phyloP scores from a whole-genome alignment of 371 early-diverging fungal genomes.

The Circinella minor region DNA sequence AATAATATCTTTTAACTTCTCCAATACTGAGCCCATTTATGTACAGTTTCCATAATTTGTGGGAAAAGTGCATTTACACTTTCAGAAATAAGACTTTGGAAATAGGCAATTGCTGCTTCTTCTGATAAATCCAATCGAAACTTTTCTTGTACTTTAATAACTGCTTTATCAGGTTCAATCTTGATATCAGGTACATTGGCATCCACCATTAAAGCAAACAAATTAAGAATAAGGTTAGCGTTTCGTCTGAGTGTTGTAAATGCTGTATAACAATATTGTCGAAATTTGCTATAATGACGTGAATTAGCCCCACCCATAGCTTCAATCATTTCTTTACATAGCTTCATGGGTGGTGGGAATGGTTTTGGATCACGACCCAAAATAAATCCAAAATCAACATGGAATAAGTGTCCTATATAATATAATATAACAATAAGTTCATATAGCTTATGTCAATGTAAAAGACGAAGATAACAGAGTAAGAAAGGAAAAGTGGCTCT shows the following conservation, averaged over 20 bases:
- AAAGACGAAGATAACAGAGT: neutral
- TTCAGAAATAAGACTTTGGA: conserved; percentile 91
- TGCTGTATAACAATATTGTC: conserved; percentile 90
- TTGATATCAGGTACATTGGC: conserved; percentile 95
- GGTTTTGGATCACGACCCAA: conserved; percentile 98
- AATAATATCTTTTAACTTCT: conserved; percentile 49
- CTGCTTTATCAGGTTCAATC: conserved; percentile 96
- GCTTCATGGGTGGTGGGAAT: conserved; percentile 98
- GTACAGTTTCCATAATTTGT: conserved; percentile 96
- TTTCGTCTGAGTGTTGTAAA: conserved; percentile 91
- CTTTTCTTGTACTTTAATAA: conserved; percentile 93
- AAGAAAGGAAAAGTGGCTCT: neutral
- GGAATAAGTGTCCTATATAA: conserved; percentile 83
- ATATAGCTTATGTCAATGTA: too few species aligned
- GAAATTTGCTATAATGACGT: conserved; percentile 83
- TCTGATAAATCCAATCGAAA: conserved; percentile 92
- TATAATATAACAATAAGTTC: neutral
- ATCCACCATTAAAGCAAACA: conserved; percentile 95
- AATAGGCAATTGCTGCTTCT: conserved; percentile 93
- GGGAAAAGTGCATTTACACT: conserved; percentile 95
- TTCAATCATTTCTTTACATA: conserved; percentile 99
- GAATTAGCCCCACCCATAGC: conserved; percentile 95
- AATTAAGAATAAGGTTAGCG: conserved; percentile 92
- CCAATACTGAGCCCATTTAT: conserved; percentile 94
- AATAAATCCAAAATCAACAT: conserved; percentile 98